Percentiles rank a stretch among this genome's conserved stretches.
Conservation (phyloP, 768 basidiomycete species). For the Kwoniella dejecticola region DNA sequence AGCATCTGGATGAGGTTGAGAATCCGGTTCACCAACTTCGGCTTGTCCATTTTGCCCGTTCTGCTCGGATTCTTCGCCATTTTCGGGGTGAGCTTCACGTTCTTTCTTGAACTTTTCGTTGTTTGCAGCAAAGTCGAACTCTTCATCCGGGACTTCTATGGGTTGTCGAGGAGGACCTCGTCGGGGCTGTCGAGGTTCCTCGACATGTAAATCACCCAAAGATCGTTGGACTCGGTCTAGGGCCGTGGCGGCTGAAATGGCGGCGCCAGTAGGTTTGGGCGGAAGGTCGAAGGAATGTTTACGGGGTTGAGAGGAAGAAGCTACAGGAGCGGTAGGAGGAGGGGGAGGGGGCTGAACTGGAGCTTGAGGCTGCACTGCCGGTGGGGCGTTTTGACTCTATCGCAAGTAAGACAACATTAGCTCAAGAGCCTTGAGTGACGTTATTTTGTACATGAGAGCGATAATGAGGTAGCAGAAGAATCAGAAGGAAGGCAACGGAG, state of each 20-base stretch:
- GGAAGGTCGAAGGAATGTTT: slow-evolving; percentile 30
- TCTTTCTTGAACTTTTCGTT: slow-evolving; percentile 40
- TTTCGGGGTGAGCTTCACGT: slow-evolving; percentile 17
- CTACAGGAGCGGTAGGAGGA: slow-evolving; percentile 6
- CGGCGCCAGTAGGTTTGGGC: slow-evolving; percentile 26
- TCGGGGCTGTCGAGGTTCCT: slow-evolving; percentile 9
- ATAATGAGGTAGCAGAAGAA: not conserved
- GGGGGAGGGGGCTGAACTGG: slow-evolving; percentile 11
- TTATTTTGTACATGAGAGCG: not conserved
- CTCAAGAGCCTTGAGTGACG: not conserved
- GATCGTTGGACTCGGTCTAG: slow-evolving; percentile 48
- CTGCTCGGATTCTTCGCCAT: slow-evolving; percentile 8
- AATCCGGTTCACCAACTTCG: slow-evolving; percentile 23
- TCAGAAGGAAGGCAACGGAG: slow-evolving; percentile 57
- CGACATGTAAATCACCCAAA: slow-evolving; percentile 37
- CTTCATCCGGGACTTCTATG: slow-evolving; percentile 45
- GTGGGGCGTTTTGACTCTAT: slow-evolving; percentile 22
- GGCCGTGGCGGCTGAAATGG: slow-evolving; percentile 37
- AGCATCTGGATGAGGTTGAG: slow-evolving; percentile 34
- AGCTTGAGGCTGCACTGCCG: slow-evolving; percentile 13
- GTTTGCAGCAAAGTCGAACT: slow-evolving; percentile 46
- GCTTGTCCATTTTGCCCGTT: slow-evolving; percentile 18
- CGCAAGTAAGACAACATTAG: slow-evolving; percentile 16
- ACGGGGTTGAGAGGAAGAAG: slow-evolving; percentile 15
- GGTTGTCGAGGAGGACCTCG: slow-evolving; percentile 12